Evolutionary conservation across 768 basidiomycete species (phyloP), one percentile per base, ranked within the genome.

Genomic region (Dendrothele bispora): DNA sequence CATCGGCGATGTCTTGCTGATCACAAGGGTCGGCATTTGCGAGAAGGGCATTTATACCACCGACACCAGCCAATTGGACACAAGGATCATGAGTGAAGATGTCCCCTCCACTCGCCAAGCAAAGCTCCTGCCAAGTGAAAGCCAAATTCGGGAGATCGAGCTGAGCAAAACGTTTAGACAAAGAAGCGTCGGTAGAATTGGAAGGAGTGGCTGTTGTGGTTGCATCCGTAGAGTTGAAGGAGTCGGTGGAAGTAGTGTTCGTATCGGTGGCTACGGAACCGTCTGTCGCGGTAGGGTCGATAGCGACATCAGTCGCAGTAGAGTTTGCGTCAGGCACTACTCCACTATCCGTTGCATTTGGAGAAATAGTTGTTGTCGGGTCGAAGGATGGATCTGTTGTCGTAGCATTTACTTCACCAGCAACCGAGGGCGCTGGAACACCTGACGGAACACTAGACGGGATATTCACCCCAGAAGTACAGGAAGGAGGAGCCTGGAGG

Each of bases 1-100:
- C 61, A 58, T 79, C 77, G 3, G 76, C 74, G 47, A 68, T 65
- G 50, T 70, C 65, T 57, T 78, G 78, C 49, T 79, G 77, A 8
- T 65, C 75, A 56, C 78, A 80, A 2, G 71, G 64, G 58, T 71
- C 71, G 1, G 74, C 71, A 21, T 67, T 64, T 25, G 71, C 73
- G 30, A 73, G 67, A 24, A 79, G 68, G 14, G 74, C 73, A 53
- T 68, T 68, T 59, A 70, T 69, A 21, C 71, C 73, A 35, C 51
- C 56, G 30, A 70, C 42, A 14, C 74, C 73, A 4, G 68, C 75
- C 24, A 72, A 65, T 18, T 64, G 56, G 49, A 72, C 69, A 57
- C 77, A 78, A 5, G 73, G 71, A 21, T 70, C 60, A 15, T 51
- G 32, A 11, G 67, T 71, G 57, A 65, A 64, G 55, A 72, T 66